A percentile compares a stretch with the other conserved stretches of the same genome.
These are phyloP conservation scores for Termitomyces sp. DNA, from an alignment of 768 basidiomycete species.

Conservation along the genomic window DNA sequence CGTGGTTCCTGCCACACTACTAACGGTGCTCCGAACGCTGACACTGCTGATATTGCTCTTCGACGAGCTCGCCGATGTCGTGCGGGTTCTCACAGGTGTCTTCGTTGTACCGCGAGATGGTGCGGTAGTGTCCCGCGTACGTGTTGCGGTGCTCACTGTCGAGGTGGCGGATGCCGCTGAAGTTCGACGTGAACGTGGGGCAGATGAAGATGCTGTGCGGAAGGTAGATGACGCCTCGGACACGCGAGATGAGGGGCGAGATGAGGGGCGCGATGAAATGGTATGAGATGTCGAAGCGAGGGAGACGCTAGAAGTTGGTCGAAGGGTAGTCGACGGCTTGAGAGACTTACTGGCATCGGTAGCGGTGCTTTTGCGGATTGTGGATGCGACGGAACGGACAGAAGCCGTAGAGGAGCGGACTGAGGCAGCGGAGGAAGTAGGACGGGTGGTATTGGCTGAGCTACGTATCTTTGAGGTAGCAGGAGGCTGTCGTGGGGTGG, in stretches of 20 bases:
- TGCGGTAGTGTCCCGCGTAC: slow-evolving; percentile 3
- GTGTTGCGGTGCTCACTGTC: slow-evolving; percentile 15
- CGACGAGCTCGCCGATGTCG: slow-evolving; percentile 22
- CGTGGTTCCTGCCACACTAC: slow-evolving; percentile 8
- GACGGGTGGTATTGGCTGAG: slow-evolving; percentile 14
- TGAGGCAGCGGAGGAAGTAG: slow-evolving; percentile 33
- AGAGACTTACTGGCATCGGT: slow-evolving; percentile 13
- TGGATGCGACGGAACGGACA: slow-evolving; percentile 28
- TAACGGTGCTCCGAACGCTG: slow-evolving; percentile 1
- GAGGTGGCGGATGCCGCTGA: slow-evolving; percentile 31
- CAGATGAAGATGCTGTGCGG: slow-evolving; percentile 38
- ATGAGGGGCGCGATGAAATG: slow-evolving; percentile 17
- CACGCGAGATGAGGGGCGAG: slow-evolving; percentile 11
- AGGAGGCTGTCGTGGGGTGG: slow-evolving; percentile 4
- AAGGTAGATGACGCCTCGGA: slow-evolving; percentile 31
- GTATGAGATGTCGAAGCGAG: slow-evolving; percentile 9
- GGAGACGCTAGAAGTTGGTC: slow-evolving; percentile 23
- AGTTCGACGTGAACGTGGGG: slow-evolving; percentile 29
- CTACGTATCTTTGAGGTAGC: slow-evolving; percentile 1
- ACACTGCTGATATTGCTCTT: slow-evolving; percentile 15
- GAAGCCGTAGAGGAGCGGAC: slow-evolving; percentile 26
- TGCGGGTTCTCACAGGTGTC: slow-evolving; percentile 6
- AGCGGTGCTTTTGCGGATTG: slow-evolving; percentile 25
- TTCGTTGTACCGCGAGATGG: slow-evolving; percentile 1
- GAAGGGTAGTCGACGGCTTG: slow-evolving; percentile 11